Evolutionary conservation across 1,284 basidiomycete species (phyloP), one percentile per base, ranked within the genome.

Genomic region (Cutaneotrichosporon dermatis): DNA sequence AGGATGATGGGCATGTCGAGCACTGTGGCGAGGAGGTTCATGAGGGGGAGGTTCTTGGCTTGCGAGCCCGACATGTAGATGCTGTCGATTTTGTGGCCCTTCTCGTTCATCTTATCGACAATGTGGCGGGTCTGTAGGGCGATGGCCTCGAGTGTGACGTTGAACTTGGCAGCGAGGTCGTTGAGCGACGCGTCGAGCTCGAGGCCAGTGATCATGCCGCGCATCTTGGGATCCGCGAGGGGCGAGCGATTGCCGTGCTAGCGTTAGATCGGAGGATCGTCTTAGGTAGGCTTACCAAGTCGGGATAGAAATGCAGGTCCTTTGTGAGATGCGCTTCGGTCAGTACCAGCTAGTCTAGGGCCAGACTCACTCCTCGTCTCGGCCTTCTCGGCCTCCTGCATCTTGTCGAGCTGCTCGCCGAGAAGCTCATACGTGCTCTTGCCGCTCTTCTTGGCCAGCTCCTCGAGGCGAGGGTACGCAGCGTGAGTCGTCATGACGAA

Each of bases 71-170:
- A 16, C 85, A 99, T 90, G 81, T 93, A 97, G 75, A 99, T 88
- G 37, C 86, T 85, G 57, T 84, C 84, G 70, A 99, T 89, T 37
- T 81, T 73, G 79, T 99, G 95, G 0, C 95, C 95, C 43, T 86
- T 84, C 13, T 72, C 76, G 78, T 98, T 97, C 85, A 99, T 90
- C 68, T 86, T 84, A 70, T 94, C 90, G 58, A 99, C 82, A 74
- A 99, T 98, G 79, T 98, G 95, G 4, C 90, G 83, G 10, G 93
- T 98, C 77, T 98, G 95, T 16, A 98, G 84, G 6, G 92, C 90
- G 76, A 99, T 95, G 9, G 92, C 87, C 68, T 97, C 92, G 52
- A 97, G 86, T 0, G 94, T 90, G 51, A 92, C 85, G 69, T 92
- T 87, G 80, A 96, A 98, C 73, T 90, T 90, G 63, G 87, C 85